phyloP scores from a whole-genome alignment of 2,329 filamentous ascomycete species.

The Arthroderma sp. region DNA sequence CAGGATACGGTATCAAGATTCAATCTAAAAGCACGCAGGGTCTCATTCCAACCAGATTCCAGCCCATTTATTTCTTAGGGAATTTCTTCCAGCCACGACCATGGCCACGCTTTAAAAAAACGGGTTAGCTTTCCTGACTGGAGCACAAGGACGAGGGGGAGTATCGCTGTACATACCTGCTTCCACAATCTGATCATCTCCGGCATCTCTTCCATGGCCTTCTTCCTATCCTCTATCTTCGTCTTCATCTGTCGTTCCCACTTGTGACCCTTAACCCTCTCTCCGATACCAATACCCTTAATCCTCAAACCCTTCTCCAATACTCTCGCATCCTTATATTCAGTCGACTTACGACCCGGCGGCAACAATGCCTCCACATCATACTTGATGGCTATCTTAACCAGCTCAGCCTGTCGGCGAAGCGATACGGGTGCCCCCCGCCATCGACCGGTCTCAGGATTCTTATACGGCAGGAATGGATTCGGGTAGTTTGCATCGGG shows the following conservation, averaged over 20 bases:
- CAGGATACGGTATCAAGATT: neutral
- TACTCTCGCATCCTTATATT: conserved; percentile 51
- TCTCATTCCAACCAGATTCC: conserved; percentile 1
- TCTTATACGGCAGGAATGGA: conserved; percentile 69
- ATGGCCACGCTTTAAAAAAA: conserved; percentile 46
- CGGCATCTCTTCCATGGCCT: conserved; percentile 92
- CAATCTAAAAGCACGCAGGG: too few relatives aligned
- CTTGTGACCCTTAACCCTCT: conserved; percentile 87
- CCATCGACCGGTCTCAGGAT: conserved; percentile 69
- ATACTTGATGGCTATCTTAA: conserved; percentile 67
- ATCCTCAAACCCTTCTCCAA: conserved; percentile 71
- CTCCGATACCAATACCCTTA: conserved; percentile 83
- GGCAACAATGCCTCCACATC: conserved; percentile 73
- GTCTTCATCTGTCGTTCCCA: conserved; percentile 78
- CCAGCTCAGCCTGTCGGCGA: conserved; percentile 66
- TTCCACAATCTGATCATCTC: conserved; percentile 87
- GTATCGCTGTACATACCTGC: conserved; percentile 46
- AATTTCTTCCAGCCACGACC: conserved; percentile 63
- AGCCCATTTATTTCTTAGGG: conserved; percentile 38
- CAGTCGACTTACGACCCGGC: conserved; percentile 60
- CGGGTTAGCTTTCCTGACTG: conserved; percentile 21
- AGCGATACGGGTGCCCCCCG: conserved; percentile 71
- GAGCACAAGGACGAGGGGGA: neutral
- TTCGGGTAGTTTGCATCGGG: conserved; percentile 43
- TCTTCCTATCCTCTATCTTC: conserved; percentile 73